Conservation (phyloP, 2,329 filamentous ascomycete species). For the Aureobasidium subglaciale region DNA sequence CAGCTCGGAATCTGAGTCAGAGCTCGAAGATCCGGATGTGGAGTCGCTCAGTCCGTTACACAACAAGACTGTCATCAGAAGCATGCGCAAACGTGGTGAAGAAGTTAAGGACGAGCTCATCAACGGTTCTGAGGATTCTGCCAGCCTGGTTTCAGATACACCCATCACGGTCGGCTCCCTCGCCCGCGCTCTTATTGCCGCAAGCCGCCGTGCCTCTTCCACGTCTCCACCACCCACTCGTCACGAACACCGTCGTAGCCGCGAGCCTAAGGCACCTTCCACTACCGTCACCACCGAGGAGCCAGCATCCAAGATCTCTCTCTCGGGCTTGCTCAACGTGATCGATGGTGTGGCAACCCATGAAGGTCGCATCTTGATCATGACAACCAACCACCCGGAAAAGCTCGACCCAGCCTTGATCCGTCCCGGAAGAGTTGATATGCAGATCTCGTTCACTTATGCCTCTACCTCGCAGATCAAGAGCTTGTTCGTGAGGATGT, state of each 20-base stretch:
- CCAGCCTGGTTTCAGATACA: too few species aligned
- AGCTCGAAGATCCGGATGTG: background rate
- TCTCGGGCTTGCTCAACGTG: constrained; percentile 73
- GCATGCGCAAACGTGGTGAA: background rate
- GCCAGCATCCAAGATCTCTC: constrained; percentile 49
- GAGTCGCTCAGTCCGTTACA: background rate
- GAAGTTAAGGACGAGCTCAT: background rate
- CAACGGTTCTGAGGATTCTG: too few species aligned
- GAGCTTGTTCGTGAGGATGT: constrained; percentile 37
- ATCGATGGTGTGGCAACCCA: constrained; percentile 76
- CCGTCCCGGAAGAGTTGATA: constrained; percentile 64
- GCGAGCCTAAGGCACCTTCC: background rate
- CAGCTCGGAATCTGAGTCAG: background rate
- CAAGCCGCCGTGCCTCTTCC: background rate
- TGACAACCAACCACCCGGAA: constrained; percentile 73
- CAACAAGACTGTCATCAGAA: background rate
- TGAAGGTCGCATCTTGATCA: constrained; percentile 71
- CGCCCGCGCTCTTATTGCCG: constrained; percentile 10
- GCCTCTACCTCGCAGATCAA: constrained; percentile 35
- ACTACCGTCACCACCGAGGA: constrained; percentile 17
- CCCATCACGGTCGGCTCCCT: background rate
- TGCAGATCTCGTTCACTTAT: constrained; percentile 54
- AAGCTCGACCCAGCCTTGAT: constrained; percentile 66
- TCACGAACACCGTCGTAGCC: background rate
- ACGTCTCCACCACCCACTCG: background rate